A percentile compares a stretch with the other conserved stretches of the same genome.
Evolutionary conservation across 2,329 filamentous ascomycete species (phyloP).

Genomic region (Diaporthe sp.): DNA sequence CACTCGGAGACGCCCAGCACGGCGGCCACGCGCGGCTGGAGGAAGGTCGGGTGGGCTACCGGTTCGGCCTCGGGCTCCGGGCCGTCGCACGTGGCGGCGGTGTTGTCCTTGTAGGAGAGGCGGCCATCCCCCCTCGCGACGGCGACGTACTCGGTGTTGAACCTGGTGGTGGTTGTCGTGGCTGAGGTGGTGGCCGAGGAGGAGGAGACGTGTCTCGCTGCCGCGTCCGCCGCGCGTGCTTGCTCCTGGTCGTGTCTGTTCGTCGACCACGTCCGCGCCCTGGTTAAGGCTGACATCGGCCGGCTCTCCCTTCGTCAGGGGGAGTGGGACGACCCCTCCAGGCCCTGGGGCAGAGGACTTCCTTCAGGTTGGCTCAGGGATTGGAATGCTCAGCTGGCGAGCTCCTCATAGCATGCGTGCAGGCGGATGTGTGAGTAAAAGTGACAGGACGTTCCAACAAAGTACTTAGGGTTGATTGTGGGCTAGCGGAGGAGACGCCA

Average conservation of each 20-base stretch:
- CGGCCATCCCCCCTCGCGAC: slow-evolving; percentile 13
- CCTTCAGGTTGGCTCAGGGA: neutral
- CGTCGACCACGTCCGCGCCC: slow-evolving; percentile 39
- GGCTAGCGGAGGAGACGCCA: neutral
- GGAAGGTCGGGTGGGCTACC: slow-evolving; percentile 55
- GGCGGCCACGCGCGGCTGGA: slow-evolving; percentile 84
- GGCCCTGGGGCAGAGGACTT: slow-evolving; percentile 26
- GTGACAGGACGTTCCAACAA: neutral
- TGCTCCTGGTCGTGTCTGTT: slow-evolving; percentile 33
- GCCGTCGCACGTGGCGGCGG: too few species aligned
- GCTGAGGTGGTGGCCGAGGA: slow-evolving; percentile 11
- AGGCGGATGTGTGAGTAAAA: neutral
- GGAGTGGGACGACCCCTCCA: slow-evolving; percentile 19
- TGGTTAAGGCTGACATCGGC: slow-evolving; percentile 37
- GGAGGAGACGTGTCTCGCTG: slow-evolving; percentile 18
- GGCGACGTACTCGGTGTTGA: slow-evolving; percentile 24
- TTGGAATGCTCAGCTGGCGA: neutral
- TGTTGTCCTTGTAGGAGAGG: slow-evolving; percentile 23
- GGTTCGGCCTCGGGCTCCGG: slow-evolving; percentile 21
- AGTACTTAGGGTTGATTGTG: neutral
- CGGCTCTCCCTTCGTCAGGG: slow-evolving; percentile 4
- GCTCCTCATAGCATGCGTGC: slow-evolving; percentile 19
- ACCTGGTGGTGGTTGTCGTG: slow-evolving; percentile 11
- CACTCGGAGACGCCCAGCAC: slow-evolving; percentile 78
- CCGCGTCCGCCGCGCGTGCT: neutral